These are phyloP conservation scores for Lecanicillium sp. DNA, from an alignment of 2,329 filamentous ascomycete species.

Conservation along the genomic window DNA sequence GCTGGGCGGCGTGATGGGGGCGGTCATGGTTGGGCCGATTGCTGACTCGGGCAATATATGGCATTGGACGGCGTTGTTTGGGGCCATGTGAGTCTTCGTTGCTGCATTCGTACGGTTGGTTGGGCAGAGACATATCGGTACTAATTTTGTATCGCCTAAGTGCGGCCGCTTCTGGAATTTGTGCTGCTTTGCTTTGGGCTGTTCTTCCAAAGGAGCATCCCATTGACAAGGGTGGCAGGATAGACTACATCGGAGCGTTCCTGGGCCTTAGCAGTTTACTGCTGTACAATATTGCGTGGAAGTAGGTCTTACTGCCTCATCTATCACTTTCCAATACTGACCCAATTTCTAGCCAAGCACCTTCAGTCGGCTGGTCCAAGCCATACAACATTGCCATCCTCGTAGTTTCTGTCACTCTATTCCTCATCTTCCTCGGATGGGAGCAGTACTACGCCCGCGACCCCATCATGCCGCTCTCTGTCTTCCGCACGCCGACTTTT, in stretches of 20 bases:
- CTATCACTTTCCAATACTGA: slow-evolving; percentile 14
- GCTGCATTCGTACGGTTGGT: too few species aligned
- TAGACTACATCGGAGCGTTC: slow-evolving; percentile 28
- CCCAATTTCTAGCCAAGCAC: slow-evolving; percentile 26
- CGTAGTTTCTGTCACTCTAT: slow-evolving; percentile 22
- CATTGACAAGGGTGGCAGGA: slow-evolving; percentile 15
- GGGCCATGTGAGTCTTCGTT: slow-evolving; percentile 6
- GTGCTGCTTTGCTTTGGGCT: slow-evolving; percentile 8
- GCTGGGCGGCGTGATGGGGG: slow-evolving; percentile 34
- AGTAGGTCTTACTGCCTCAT: slow-evolving; percentile 24
- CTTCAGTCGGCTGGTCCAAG: slow-evolving; percentile 34
- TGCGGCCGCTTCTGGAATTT: too few species aligned
- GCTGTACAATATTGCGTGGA: slow-evolving; percentile 44
- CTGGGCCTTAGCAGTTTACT: slow-evolving; percentile 32
- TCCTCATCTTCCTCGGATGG: slow-evolving; percentile 29
- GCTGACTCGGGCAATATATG: slow-evolving; percentile 3
- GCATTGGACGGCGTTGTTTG: slow-evolving; percentile 8
- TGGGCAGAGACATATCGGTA: too few species aligned
- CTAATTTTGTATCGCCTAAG: too few species aligned
- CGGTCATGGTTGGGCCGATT: slow-evolving; percentile 30
- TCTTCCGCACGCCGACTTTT: slow-evolving; percentile 38
- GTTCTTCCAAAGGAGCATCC: slow-evolving; percentile 13
- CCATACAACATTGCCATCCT: slow-evolving; percentile 34
- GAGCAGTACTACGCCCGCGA: slow-evolving; percentile 28
- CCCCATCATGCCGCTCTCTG: slow-evolving; percentile 37